phyloP scores from a whole-genome alignment of 495 filamentous ascomycete genomes.

The Neohortaea acidophila region DNA sequence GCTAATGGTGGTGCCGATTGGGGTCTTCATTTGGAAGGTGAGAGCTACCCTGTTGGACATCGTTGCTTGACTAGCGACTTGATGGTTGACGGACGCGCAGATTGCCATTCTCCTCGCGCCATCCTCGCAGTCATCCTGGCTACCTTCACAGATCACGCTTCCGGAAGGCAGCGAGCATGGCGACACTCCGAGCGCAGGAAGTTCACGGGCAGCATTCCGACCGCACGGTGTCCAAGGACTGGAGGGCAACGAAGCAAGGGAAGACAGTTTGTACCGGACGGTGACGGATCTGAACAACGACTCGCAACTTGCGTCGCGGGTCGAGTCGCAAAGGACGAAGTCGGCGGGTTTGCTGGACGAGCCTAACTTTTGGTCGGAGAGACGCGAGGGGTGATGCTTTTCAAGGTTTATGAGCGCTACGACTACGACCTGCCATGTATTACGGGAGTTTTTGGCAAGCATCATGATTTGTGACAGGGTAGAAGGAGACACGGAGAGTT shows the following conservation, averaged over 20 bases:
- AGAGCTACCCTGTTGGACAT: not conserved
- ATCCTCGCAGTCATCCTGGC: slow-evolving; percentile 8
- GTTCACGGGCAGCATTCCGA: no score
- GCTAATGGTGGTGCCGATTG: slow-evolving; percentile 20
- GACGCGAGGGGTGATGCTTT: no score
- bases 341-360: slow-evolving; percentile 7
- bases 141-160: slow-evolving; percentile 11
- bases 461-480: no score
- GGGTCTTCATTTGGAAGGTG: slow-evolving; percentile 26
- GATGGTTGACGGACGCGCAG: slow-evolving; percentile 4
- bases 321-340: slow-evolving; percentile 6
- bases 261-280: slow-evolving; percentile 8
- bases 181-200: no score
- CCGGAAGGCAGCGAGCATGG: slow-evolving; percentile 10
- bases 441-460: no score
- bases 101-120: slow-evolving; percentile 12
- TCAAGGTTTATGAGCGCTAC: no score
- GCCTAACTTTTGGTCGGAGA: no score
- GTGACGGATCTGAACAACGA: slow-evolving; percentile 13
- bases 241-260: slow-evolving; percentile 2
- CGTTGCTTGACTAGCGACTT: not conserved
- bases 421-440: no score
- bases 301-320: slow-evolving; percentile 10
- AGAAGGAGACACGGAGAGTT: no score
- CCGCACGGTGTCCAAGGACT: no score